These are phyloP conservation scores for Apiospora phragmitis DNA, from an alignment of 2,329 filamentous ascomycete genomes.

Conservation along the genomic window DNA sequence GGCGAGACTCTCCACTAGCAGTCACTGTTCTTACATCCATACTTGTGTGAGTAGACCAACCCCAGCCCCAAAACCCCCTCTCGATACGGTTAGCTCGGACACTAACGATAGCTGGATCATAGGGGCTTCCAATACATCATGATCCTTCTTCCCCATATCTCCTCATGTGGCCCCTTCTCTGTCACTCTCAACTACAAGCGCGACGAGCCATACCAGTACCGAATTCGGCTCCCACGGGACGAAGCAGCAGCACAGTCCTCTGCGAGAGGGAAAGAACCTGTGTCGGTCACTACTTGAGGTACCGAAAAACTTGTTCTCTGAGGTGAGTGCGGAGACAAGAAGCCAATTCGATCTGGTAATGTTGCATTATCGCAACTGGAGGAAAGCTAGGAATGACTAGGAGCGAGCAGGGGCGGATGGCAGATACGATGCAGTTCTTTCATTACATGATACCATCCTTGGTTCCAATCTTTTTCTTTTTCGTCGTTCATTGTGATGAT, in stretches of 20 bases:
- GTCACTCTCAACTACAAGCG: constrained; percentile 10
- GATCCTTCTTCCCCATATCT: constrained; percentile 1
- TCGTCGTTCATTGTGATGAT: neutral
- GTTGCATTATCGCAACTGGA: neutral
- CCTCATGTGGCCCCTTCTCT: constrained; percentile 14
- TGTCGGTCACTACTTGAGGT: neutral
- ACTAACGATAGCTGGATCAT: neutral
- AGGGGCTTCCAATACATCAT: neutral
- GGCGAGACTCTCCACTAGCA: no score
- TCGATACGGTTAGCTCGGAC: no score
- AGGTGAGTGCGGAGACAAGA: neutral
- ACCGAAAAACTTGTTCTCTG: neutral
- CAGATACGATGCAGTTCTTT: neutral
- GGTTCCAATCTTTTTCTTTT: neutral
- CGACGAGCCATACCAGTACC: neutral
- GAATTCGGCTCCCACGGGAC: neutral
- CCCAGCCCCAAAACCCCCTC: no score
- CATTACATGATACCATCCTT: neutral
- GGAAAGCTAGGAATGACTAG: neutral
- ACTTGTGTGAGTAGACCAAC: neutral
- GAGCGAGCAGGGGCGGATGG: neutral
- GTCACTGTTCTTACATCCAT: neutral
- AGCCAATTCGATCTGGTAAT: neutral
- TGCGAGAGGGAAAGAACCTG: neutral
- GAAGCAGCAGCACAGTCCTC: neutral